Conservation (phyloP, 495 filamentous ascomycete species). For the Xylaria cubensis region DNA sequence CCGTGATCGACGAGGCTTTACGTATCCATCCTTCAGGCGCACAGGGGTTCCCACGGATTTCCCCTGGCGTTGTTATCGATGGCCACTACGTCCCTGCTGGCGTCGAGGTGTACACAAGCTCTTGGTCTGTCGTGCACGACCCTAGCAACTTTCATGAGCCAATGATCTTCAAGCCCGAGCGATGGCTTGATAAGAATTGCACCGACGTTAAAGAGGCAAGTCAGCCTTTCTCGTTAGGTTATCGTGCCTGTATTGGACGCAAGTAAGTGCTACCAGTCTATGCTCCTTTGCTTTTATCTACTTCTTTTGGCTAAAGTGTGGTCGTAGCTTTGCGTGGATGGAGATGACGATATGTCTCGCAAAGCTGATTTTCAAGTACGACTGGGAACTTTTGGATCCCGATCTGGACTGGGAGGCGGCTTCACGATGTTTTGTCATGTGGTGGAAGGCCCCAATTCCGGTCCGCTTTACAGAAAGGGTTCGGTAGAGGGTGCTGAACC, state of each 20-base stretch:
- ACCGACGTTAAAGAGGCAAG: conserved; percentile 45
- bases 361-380: conserved; percentile 44
- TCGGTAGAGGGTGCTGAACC: too few relatives aligned
- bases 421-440: conserved; percentile 25
- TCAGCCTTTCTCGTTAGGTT: conserved; percentile 38
- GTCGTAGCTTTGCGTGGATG: conserved; percentile 40
- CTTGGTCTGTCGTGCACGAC: conserved; percentile 44
- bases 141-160: conserved; percentile 41
- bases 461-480: conserved; percentile 4
- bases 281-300: too few relatives aligned
- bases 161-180: conserved; percentile 41
- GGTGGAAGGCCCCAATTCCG: conserved; percentile 31
- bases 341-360: conserved; percentile 42
- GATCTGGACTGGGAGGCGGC: conserved; percentile 38
- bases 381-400: conserved; percentile 45
- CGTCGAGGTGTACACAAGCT: conserved; percentile 50
- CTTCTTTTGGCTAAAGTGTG: too few relatives aligned
- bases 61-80: conserved; percentile 42
- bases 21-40: conserved; percentile 42
- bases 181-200: conserved; percentile 43
- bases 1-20: conserved; percentile 52
- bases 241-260: conserved; percentile 40
- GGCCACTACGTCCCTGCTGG: conserved; percentile 40
- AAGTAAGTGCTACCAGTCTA: conserved; percentile 14
- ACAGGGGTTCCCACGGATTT: conserved; percentile 38